Evolutionary conservation across 345 rosid genomes (phyloP), one percentile per base, ranked within the genome.

Genomic region (Camelina laxa): DNA sequence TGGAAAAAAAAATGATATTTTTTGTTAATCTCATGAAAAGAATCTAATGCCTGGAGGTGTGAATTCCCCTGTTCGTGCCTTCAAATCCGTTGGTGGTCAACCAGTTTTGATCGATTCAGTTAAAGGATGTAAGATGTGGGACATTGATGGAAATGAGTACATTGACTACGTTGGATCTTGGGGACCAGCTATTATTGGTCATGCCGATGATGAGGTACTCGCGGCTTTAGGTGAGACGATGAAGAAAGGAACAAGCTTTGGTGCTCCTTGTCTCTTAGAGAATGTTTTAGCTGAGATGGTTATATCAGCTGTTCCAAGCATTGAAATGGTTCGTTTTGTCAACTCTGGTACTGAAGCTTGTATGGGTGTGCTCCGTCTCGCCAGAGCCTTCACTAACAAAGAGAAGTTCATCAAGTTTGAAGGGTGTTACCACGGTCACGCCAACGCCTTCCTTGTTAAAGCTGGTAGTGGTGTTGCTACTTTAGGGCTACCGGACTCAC

Each of bases 391-490:
- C 62, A 92, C 97, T 14, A 83, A 87, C 38, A 80, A 83, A 33
- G 85, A 83, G 30, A 92, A 90, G 66, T 77, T 95, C 35, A 84
- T 95, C 75, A 90, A 95, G 82, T 95, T 95, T 3, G 94, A 95
- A 83, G 99, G 99, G 22, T 92, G 99, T 82, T 92, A 90, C 67
- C 99, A 95, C 55, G 99, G 98, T 55, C 99, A 90, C 72, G 99
- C 99, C 4, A 96, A 90, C 80, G 92, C 98, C 10, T 95, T 82
- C 64, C 96, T 95, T 61, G 97, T 95, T 61, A 90, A 92, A 81
- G 97, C 99, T 8, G 99, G 99, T 21, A 94, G 97, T 65, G 99
- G 99, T 64, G 97, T 90, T 67, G 99, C 97, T 48, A 92, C 99
- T 49, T 79, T 92, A 5, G 97, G 94, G 16, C 83, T 92, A 57